Evolutionary conservation across 148 eudicot genomes (phyloP).

Genomic region (Cornus florida): DNA sequence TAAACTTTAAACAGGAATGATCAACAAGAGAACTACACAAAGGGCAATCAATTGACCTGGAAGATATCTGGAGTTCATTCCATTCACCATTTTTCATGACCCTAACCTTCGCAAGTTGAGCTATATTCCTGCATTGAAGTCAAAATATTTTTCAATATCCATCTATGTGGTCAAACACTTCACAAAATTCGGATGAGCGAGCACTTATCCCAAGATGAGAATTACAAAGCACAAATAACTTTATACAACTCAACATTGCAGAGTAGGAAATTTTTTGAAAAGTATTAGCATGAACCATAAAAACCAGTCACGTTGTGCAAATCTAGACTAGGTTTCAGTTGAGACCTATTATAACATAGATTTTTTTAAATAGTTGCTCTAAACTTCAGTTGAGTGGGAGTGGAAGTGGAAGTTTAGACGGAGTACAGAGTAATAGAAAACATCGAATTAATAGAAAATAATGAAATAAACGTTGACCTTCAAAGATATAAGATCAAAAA

Average conservation of each 20-base stretch:
- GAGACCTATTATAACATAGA: too few relatives aligned
- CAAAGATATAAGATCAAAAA: too few relatives aligned
- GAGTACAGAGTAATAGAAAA: too few relatives aligned
- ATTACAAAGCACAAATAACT: too few relatives aligned
- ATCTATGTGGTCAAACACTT: neutral
- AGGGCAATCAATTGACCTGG: slow-evolving; percentile 37
- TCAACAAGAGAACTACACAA: neutral
- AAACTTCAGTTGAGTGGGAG: too few relatives aligned
- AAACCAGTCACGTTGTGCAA: too few relatives aligned
- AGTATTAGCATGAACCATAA: neutral
- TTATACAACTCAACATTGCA: too few relatives aligned
- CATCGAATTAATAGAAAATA: too few relatives aligned
- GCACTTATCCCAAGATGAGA: neutral
- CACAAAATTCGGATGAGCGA: neutral
- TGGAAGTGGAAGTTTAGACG: too few relatives aligned
- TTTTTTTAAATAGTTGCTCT: too few relatives aligned
- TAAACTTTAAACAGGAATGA: neutral
- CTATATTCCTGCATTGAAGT: slow-evolving; percentile 61
- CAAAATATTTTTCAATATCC: neutral
- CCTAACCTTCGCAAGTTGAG: slow-evolving; percentile 74
- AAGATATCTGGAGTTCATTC: slow-evolving; percentile 70
- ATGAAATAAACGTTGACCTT: too few relatives aligned
- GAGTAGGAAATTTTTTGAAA: neutral
- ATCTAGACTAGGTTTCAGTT: too few relatives aligned
- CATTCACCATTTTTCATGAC: slow-evolving; percentile 75